phyloP scores from a whole-genome alignment of 768 basidiomycete genomes.

The Cystobasidium onofrii region DNA sequence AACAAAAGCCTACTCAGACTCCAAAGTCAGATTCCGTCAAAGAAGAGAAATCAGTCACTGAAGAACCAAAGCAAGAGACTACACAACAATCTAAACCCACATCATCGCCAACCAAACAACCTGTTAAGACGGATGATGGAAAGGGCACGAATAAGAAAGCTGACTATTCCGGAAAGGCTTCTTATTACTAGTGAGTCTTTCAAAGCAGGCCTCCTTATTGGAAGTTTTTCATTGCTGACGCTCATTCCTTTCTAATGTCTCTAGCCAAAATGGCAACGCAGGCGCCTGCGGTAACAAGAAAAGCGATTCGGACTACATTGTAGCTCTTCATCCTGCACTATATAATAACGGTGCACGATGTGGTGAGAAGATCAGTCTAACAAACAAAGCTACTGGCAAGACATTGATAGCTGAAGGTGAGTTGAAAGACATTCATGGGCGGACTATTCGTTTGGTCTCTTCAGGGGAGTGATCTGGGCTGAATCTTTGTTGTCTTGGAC shows the following conservation, averaged over 20 bases:
- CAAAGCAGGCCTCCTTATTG: no score
- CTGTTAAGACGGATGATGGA: not conserved
- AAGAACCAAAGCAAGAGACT: no score
- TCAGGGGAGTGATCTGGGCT: no score
- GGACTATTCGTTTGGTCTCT: no score
- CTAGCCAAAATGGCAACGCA: not conserved
- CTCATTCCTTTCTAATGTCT: not conserved
- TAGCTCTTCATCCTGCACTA: not conserved
- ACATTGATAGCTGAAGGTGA: not conserved
- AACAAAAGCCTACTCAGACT: not conserved
- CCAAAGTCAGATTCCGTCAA: not conserved
- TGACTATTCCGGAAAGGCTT: not conserved
- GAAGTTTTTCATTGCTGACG: no score
- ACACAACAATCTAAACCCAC: not conserved
- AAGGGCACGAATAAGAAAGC: not conserved
- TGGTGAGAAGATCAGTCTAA: not conserved
- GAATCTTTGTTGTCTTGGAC: no score
- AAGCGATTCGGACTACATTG: not conserved
- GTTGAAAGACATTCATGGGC: no score
- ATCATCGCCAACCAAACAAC: not conserved
- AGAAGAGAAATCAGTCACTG: not conserved
- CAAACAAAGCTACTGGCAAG: not conserved
- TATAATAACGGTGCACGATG: not conserved
- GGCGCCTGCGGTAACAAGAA: constrained; percentile 1
- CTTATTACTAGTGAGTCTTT: not conserved